Conservation (phyloP, 306 rosid species). For the Glycine soja region DNA sequence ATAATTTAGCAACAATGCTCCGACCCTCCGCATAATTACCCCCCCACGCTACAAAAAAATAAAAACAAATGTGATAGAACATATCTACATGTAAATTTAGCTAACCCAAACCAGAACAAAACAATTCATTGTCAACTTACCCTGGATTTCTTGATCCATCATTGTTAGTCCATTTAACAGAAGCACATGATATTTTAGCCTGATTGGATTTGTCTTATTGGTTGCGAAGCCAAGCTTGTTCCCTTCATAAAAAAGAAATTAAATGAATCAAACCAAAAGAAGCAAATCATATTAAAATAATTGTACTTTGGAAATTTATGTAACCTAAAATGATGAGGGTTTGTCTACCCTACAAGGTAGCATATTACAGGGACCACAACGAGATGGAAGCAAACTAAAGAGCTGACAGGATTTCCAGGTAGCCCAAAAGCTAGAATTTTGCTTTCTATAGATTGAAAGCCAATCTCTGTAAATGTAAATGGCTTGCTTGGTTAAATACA, state of each 20-base stretch:
- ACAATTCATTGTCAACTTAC: constrained; percentile 58
- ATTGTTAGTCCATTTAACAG: constrained; percentile 70
- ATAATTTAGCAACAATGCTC: constrained; percentile 1
- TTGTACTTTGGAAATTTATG: constrained; percentile 37
- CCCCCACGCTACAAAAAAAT: neutral
- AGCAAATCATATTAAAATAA: constrained; percentile 28
- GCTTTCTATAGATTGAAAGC: constrained; percentile 52
- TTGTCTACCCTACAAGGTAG: constrained; percentile 80
- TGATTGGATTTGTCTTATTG: constrained; percentile 72
- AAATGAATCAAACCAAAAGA: constrained; percentile 40
- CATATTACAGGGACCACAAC: constrained; percentile 90
- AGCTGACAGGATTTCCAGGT: constrained; percentile 97
- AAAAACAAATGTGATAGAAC: constrained; percentile 6
- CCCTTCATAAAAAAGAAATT: constrained; percentile 56
- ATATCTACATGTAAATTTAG: constrained; percentile 12
- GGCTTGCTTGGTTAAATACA: constrained; percentile 94
- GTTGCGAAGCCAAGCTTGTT: constrained; percentile 80
- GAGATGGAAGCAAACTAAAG: constrained; percentile 82
- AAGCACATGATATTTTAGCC: constrained; percentile 82
- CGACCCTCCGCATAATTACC: neutral
- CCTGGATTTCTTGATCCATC: constrained; percentile 88
- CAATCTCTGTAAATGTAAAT: constrained; percentile 78
- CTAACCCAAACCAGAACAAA: constrained; percentile 21
- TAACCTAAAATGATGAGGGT: constrained; percentile 77
- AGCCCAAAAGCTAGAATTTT: constrained; percentile 84